Evolutionary conservation across 2,329 filamentous ascomycete species (phyloP).

Genomic region (Phyllosticta citriasiana): DNA sequence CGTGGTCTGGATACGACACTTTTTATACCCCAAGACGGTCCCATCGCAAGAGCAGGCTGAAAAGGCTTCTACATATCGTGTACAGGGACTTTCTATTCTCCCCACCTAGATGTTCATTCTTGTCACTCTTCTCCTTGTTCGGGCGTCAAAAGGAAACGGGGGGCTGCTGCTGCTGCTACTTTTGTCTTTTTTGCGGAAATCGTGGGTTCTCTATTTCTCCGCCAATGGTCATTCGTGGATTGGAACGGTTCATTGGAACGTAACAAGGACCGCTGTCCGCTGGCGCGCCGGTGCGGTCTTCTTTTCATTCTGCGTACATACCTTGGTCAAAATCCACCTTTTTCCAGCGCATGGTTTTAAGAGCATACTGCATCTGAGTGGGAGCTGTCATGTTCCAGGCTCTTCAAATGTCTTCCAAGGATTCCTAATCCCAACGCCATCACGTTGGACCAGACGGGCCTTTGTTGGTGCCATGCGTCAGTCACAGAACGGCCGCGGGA

Average conservation of each 20-base stretch:
- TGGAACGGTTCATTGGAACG: not conserved
- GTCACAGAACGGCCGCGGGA: not conserved
- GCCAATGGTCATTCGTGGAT: not conserved
- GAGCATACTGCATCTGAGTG: not conserved
- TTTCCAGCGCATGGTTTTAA: not conserved
- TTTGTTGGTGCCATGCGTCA: not conserved
- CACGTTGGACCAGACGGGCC: not conserved
- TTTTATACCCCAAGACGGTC: not conserved
- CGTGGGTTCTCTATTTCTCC: not conserved
- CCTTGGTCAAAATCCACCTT: not conserved
- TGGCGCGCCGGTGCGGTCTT: not conserved
- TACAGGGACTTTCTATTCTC: not conserved
- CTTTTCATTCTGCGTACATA: not conserved
- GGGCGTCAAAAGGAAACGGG: not conserved
- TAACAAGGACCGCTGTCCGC: not conserved
- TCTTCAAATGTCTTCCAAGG: not conserved
- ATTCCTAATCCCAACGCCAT: not conserved
- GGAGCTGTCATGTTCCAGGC: no score
- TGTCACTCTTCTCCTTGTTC: not conserved
- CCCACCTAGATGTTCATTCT: not conserved
- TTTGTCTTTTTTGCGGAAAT: not conserved
- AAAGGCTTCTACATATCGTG: not conserved
- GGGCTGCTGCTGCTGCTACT: not conserved
- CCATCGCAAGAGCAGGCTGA: not conserved
- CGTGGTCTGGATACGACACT: not conserved